Evolutionary conservation across 2,329 filamentous ascomycete species (phyloP), one percentile per base, ranked within the genome.

Genomic region (Pseudopyrenochaeta lycopersici): DNA sequence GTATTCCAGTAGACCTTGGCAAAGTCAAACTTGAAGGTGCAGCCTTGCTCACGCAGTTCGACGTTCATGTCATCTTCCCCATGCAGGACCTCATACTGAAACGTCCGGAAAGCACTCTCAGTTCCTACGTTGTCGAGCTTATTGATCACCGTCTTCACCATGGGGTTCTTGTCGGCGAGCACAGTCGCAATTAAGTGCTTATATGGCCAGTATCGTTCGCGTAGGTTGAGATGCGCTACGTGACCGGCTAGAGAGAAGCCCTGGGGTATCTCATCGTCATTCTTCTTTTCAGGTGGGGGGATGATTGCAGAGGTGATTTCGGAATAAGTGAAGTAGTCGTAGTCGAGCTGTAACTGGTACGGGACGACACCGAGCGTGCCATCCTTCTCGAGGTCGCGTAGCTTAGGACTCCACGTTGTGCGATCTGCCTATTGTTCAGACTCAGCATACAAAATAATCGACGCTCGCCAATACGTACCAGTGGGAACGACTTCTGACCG

Each of bases 1-100:
- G 88, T 92, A 78, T 99, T 99, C 94, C 94, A 99, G 82, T 99
- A 99, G 3, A 99, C 95, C 66, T 96, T 96, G 58, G 90, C 86
- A 76, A 96, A 99, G 80, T 99, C 91, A 76, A 99, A 98, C 50
- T 83, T 83, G 79, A 97, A 99, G n/a, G 83, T 80, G 78, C 95
- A 98, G 56, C 87, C 85, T 66, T 90, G 89, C 77, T 97, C 92
- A 60, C 85, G 86, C 46, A 95, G 84, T 58, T 90, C 86, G 49
- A 99, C 95, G 47, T 93, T 87, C 75, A 97, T 81, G 68, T 98
- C 88, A 65, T 92, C 86, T 0, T 87, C 84, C 0, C 95, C 95
- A 1, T 88, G 88, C 0, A 99, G 85, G 12, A 98, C 85, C 78
- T 99, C 95, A 78, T 97, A 98, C 29, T 84, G 84, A 76, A 99